Evolutionary conservation across 345 rosid genomes (phyloP), one percentile per base, ranked within the genome.

Genomic region (Salix caprea): DNA sequence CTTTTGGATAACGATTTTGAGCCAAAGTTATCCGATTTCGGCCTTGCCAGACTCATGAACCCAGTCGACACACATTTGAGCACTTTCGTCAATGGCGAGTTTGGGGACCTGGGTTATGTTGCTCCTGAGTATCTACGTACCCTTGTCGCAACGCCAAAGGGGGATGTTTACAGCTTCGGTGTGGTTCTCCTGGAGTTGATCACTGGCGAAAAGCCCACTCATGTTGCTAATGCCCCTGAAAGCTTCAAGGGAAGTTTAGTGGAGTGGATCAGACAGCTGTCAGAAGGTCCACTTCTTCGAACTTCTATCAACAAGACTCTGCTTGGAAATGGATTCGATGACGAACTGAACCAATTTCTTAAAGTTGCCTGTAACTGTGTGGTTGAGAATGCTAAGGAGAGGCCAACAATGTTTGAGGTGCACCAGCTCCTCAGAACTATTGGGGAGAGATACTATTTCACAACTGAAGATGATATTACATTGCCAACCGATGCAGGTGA

Each of bases 91-190:
- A 95, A 95, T 86, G 99, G 99, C 21, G 98, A 95, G 70, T 95
- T 93, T 62, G 99, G 99, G 46, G 99, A 95, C 84, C 80, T 95
- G 75, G 98, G 98, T 77, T 95, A 95, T 75, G 97, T 91, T 69
- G 97, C 97, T 70, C 99, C 99, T 0, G 97, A 95, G 82, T 93
- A 95, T 37, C 34, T 90, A 16, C 88, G 96, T 82, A 95, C 99
- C 39, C 87, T 95, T 68, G 84, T 90, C 52, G 99, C 99, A 39
- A 95, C 99, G 46, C 94, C 97, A 0, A 95, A 93, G 77, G 99
- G 99, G 40, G 99, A 95, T 78, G 96, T 95, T 19, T 95, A 90
- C 84, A 95, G 98, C 89, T 93, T 95, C 39, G 99, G 99, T 39
- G 88, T 85, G n/a, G 94, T 95, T 76, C 97, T 95, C 77, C 90